These are phyloP conservation scores for Rhodotorula mucilaginosa DNA, from an alignment of 1,284 basidiomycete genomes.

Conservation along the genomic window DNA sequence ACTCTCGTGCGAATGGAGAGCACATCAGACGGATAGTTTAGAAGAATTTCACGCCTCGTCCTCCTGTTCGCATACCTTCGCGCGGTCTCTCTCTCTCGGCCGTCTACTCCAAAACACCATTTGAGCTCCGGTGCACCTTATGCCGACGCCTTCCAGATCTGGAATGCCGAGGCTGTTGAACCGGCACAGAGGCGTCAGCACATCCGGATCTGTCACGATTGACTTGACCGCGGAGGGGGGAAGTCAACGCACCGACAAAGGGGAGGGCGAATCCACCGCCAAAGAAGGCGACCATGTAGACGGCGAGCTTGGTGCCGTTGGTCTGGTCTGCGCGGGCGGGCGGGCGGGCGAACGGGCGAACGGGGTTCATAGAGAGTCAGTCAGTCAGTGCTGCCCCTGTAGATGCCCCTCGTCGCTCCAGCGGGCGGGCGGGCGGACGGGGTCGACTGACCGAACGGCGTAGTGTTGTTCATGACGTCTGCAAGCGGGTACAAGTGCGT, in stretches of 20 bases:
- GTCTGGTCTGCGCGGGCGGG: slow-evolving; percentile 11
- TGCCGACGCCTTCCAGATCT: slow-evolving; percentile 5
- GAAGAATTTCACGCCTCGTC: no score
- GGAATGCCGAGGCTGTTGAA: neutral
- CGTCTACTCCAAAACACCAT: no score
- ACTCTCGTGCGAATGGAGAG: no score
- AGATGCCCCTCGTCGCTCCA: neutral
- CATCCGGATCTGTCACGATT: neutral
- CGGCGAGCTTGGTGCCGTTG: slow-evolving; percentile 18
- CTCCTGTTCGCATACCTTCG: no score
- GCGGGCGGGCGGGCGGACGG: no score
- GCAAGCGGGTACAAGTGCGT: neutral
- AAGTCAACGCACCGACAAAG: slow-evolving; percentile 1
- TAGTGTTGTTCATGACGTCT: slow-evolving; percentile 36
- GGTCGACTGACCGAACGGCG: slow-evolving; percentile 21
- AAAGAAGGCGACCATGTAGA: slow-evolving; percentile 19
- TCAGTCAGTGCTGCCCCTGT: no score
- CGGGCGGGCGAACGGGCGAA: neutral
- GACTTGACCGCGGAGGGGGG: neutral
- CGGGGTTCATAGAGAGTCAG: neutral
- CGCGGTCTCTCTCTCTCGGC: no score
- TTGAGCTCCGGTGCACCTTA: neutral
- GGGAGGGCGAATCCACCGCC: slow-evolving; percentile 9
- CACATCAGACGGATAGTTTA: no score
- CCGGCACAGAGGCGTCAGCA: neutral